A percentile compares a stretch with the other conserved stretches of the same genome.
phyloP scores from a whole-genome alignment of 2,329 filamentous ascomycete genomes.

The Berkeleyomyces rouxiae region DNA sequence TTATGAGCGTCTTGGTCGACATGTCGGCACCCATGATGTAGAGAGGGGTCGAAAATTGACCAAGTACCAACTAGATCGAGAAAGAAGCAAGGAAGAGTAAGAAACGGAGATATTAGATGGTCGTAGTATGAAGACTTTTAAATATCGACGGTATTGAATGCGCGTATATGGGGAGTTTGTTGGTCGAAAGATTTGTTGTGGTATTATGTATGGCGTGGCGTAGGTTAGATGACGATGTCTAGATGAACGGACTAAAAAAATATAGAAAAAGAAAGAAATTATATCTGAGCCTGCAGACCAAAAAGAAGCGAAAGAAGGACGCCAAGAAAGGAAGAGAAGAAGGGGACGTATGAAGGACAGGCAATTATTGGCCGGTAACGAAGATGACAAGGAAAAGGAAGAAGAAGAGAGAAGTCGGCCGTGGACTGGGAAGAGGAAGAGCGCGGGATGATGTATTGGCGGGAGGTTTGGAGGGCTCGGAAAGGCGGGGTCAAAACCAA shows the following conservation, averaged over 20 bases:
- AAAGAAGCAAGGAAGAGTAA: constrained; percentile 10
- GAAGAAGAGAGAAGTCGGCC: constrained; percentile 8
- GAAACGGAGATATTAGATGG: neutral
- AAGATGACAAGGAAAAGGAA: constrained; percentile 14
- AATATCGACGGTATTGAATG: neutral
- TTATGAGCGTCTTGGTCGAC: constrained; percentile 29
- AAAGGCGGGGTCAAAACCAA: neutral
- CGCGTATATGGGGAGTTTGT: too few species aligned
- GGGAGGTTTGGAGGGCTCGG: neutral
- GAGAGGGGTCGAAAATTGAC: constrained; percentile 13
- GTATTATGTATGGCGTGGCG: too few species aligned
- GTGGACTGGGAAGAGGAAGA: neutral
- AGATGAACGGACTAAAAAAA: constrained; percentile 9
- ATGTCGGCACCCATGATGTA: constrained; percentile 25
- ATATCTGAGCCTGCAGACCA: constrained; percentile 9
- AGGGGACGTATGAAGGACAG: constrained; percentile 11
- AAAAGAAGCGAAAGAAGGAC: constrained; percentile 2
- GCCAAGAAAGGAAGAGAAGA: neutral
- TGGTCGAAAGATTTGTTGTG: too few species aligned
- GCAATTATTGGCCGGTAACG: constrained; percentile 15
- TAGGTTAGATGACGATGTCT: constrained; percentile 10
- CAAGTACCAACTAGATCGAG: neutral
- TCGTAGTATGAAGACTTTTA: neutral
- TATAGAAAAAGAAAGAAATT: constrained; percentile 9
- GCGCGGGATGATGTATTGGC: neutral